These are phyloP conservation scores for Oldenlandia corymbosa DNA, from an alignment of 257 asterid genomes.

Conservation along the genomic window DNA sequence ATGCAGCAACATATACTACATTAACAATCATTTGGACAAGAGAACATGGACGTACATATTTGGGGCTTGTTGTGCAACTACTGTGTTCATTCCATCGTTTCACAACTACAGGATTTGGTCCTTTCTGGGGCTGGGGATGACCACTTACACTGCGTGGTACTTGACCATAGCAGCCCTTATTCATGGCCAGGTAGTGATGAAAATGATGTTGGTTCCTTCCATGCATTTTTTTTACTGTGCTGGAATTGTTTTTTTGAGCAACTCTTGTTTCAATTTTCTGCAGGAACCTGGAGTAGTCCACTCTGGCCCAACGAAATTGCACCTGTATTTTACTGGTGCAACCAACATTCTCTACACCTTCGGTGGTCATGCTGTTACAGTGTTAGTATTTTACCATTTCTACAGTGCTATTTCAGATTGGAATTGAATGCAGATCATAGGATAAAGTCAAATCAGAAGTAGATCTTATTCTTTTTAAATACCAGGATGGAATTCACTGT, in stretches of 20 bases:
- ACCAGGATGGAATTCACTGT: background rate
- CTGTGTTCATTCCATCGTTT: constrained; percentile 77
- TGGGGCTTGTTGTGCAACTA: constrained; percentile 90
- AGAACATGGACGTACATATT: constrained; percentile 93
- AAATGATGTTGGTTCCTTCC: background rate
- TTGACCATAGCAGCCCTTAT: constrained; percentile 57
- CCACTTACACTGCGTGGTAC: constrained; percentile 90
- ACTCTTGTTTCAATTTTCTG: background rate
- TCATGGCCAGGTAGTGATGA: constrained; percentile 69
- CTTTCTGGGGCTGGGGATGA: constrained; percentile 78
- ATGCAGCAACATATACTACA: constrained; percentile 73
- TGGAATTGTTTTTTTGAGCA: background rate
- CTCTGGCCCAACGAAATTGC: constrained; percentile 58
- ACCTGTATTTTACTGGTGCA: constrained; percentile 83
- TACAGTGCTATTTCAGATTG: background rate
- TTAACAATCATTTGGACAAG: constrained; percentile 72
- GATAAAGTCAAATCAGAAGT: too few species aligned
- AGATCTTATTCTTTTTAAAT: background rate
- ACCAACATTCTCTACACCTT: constrained; percentile 83
- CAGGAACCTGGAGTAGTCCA: constrained; percentile 58
- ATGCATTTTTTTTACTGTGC: background rate
- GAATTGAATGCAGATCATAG: background rate
- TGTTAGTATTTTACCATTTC: constrained; percentile 39
- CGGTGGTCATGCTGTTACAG: constrained; percentile 94
- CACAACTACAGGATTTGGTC: constrained; percentile 94